These are phyloP conservation scores for Stachybotrys elegans DNA, from an alignment of 2,329 filamentous ascomycete genomes.

Conservation along the genomic window DNA sequence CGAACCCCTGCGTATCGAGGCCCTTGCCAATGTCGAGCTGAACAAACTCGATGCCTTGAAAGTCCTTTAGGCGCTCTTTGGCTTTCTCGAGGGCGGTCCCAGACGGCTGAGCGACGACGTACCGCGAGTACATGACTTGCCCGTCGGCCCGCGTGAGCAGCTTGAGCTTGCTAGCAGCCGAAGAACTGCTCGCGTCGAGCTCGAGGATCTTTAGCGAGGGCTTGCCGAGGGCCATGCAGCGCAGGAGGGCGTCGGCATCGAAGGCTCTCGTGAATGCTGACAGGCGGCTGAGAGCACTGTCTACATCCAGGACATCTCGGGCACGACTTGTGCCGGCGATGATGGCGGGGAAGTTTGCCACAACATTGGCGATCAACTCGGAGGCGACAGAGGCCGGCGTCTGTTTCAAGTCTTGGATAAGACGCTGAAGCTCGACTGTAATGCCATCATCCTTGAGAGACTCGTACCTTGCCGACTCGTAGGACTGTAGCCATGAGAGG, in stretches of 20 bases:
- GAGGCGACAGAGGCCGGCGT: not conserved
- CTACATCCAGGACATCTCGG: conserved; percentile 24
- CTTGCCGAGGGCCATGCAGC: conserved; percentile 17
- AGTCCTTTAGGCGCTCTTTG: conserved; percentile 18
- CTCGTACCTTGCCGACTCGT: too few relatives aligned
- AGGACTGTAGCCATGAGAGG: too few relatives aligned
- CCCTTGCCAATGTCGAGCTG: conserved; percentile 17
- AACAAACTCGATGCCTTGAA: conserved; percentile 12
- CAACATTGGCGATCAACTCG: not conserved
- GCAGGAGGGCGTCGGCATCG: conserved; percentile 12
- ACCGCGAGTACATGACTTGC: conserved; percentile 16
- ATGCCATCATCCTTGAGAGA: not conserved
- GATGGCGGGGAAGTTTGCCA: conserved; percentile 2
- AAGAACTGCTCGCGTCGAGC: conserved; percentile 33
- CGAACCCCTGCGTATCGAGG: conserved; percentile 25
- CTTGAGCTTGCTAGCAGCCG: conserved; percentile 25
- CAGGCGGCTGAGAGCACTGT: conserved; percentile 22
- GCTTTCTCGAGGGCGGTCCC: conserved; percentile 20
- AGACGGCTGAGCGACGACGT: conserved; percentile 26
- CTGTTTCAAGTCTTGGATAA: too few relatives aligned
- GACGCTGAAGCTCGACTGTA: not conserved
- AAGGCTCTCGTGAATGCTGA: conserved; percentile 18
- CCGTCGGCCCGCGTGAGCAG: conserved; percentile 10
- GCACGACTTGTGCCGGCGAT: conserved; percentile 12
- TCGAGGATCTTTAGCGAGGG: conserved; percentile 31